Evolutionary conservation across 1,284 basidiomycete genomes (phyloP), one percentile per base, ranked within the genome.

Genomic region (Naganishia sp.): DNA sequence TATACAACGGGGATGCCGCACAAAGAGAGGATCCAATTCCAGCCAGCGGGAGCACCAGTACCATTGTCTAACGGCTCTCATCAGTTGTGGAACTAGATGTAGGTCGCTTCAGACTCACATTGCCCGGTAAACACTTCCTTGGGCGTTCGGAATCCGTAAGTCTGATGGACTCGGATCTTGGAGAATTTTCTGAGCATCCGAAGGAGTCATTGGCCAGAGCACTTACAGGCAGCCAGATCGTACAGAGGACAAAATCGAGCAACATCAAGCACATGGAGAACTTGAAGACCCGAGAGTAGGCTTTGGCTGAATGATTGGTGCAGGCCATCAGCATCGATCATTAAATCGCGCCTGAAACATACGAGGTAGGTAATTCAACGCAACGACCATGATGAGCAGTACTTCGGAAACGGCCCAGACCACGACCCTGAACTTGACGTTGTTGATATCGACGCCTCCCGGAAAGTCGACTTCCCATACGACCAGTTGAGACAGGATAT

Each of bases 1-100:
- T 1, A 18, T 18, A n/a, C n/a, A 13, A 42, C 55, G 63, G 21
- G 48, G 5, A 25, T 10, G 31, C 73, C 84, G 63, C 72, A 89
- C 88, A 90, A 88, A 4, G 87, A 90, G 36, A 92, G 77, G 10
- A 90, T 85, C 88, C 89, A 92, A 72, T 92, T 92, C 91, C 91
- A 93, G 9, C 84, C 90, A 16, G 87, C 81, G 31, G 89, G 85
- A 2, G 90, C 90, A 1, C 89, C 89, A 2, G 90, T 92, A 39
- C 90, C 90, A 72, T 94, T 93, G 77, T 90, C 89, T 90, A 69
- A 13, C 13, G 28, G 69, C 36, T 13, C 13, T 39, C 36, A 10
- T 39, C 7, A 39, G 28, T 23, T 55, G 55, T 25, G 45, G 64
- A 65, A 64, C 69, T 44, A 56, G 43, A 23, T 23, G 25, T 50